These are phyloP conservation scores for Colletotrichum aenigma DNA, from an alignment of 2,329 filamentous ascomycete genomes.

Conservation along the genomic window DNA sequence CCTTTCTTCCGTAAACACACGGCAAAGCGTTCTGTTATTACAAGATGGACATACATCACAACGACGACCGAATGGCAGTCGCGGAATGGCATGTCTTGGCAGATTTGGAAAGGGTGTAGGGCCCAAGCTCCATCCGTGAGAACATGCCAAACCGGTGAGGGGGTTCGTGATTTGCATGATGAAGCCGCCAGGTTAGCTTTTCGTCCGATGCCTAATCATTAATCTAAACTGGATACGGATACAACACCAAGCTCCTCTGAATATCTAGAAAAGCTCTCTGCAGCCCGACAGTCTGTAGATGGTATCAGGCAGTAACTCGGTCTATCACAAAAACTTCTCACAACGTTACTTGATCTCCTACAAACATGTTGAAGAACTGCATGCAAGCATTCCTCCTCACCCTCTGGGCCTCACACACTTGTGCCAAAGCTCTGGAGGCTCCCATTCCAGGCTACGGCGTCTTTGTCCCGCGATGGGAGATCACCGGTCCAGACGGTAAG, in stretches of 20 bases:
- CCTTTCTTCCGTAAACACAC: fast-evolving
- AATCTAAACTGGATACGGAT: not conserved
- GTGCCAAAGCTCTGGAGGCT: not conserved
- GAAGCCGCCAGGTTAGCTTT: not conserved
- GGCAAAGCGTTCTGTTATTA: not conserved
- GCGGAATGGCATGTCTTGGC: not conserved
- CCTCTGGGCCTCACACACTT: not conserved
- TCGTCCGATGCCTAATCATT: not conserved
- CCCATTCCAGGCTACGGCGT: not conserved
- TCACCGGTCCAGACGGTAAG: not conserved
- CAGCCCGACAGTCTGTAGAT: not conserved
- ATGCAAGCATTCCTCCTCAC: not conserved
- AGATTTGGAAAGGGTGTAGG: not conserved
- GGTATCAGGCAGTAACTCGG: not conserved
- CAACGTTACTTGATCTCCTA: not conserved
- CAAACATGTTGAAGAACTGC: not conserved
- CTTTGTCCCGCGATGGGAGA: not conserved
- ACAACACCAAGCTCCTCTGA: not conserved
- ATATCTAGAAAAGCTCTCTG: not conserved
- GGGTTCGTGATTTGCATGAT: not conserved
- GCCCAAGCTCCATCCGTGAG: not conserved
- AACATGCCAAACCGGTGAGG: not conserved
- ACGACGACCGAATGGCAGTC: not conserved
- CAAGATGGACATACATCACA: not conserved
- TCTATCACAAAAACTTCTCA: not conserved